phyloP scores from a whole-genome alignment of 371 early-diverging fungal genomes.

The Gilbertella persicaria region DNA sequence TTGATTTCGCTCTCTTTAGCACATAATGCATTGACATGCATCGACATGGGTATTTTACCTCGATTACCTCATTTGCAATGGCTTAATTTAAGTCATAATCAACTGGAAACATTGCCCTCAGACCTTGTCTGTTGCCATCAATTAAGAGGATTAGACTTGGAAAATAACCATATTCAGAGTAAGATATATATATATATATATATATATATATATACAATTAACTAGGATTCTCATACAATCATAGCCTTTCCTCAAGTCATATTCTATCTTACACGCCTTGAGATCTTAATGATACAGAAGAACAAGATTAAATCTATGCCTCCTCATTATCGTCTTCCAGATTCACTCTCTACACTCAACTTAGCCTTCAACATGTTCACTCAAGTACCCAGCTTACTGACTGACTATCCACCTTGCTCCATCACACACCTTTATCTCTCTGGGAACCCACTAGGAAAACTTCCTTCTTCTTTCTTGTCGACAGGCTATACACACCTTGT shows the following conservation, averaged over 20 bases:
- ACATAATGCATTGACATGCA: conserved; percentile 50
- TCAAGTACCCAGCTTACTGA: conserved; percentile 48
- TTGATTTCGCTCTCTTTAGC: conserved; percentile 69
- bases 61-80: conserved; percentile 28
- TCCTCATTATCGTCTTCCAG: conserved; percentile 28
- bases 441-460: conserved; percentile 49
- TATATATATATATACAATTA: too few species aligned
- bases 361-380: conserved; percentile 49
- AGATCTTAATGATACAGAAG: conserved; percentile 46
- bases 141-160: conserved; percentile 66
- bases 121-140: conserved; percentile 53
- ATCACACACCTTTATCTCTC: conserved; percentile 62
- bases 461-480: conserved; percentile 50
- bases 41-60: conserved; percentile 24
- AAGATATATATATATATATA: conserved; percentile 5
- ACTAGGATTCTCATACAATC: too few species aligned
- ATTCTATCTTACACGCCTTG: conserved; percentile 33
- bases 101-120: conserved; percentile 42
- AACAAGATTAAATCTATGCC: conserved; percentile 44
- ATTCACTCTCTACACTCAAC: conserved; percentile 42
- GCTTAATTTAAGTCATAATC: conserved; percentile 35
- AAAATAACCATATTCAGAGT: conserved; percentile 55
- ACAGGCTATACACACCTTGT: conserved; percentile 48
- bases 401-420: conserved; percentile 37
- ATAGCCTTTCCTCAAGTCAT: conserved; percentile 55